Evolutionary conservation across 805 yeast genomes (phyloP).

Genomic region (Saccharomycopsis fibuligera): DNA sequence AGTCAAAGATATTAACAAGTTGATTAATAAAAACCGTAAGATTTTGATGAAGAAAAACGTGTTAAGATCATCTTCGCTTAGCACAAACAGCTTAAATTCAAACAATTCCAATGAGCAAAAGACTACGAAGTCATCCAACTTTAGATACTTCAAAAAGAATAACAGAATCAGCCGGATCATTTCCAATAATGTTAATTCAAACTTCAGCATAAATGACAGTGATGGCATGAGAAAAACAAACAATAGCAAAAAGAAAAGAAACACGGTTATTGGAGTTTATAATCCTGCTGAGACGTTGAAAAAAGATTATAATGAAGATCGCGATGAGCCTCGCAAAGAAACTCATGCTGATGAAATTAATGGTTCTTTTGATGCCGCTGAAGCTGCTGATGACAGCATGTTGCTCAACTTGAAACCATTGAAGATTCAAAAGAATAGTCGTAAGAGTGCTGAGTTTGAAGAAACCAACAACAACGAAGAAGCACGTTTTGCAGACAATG

Average conservation of each 20-base stretch:
- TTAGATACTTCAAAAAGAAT: slow-evolving; percentile 12
- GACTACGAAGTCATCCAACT: not conserved
- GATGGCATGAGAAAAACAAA: not conserved
- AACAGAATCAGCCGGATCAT: slow-evolving; percentile 15
- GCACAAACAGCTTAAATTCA: slow-evolving; percentile 2
- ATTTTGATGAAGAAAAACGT: not conserved
- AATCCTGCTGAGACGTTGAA: not conserved
- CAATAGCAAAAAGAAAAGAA: slow-evolving; percentile 6
- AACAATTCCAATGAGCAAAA: slow-evolving; percentile 1
- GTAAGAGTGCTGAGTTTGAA: not conserved
- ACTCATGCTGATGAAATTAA: not conserved
- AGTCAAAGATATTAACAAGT: not conserved
- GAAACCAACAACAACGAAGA: not conserved
- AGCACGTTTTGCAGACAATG: not conserved
- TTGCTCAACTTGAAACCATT: slow-evolving; percentile 13
- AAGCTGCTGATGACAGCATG: slow-evolving; percentile 1
- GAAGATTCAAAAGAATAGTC: slow-evolving; percentile 11
- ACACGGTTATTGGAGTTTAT: slow-evolving; percentile 7
- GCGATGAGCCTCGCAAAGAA: not conserved
- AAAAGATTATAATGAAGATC: not conserved
- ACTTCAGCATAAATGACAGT: not conserved
- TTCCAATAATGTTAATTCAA: slow-evolving; percentile 13
- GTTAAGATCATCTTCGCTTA: slow-evolving; percentile 2
- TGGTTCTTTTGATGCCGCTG: not conserved
- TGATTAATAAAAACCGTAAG: not conserved